Conservation (phyloP, 2,329 filamentous ascomycete genomes). For the Xylariaceae sp. region DNA sequence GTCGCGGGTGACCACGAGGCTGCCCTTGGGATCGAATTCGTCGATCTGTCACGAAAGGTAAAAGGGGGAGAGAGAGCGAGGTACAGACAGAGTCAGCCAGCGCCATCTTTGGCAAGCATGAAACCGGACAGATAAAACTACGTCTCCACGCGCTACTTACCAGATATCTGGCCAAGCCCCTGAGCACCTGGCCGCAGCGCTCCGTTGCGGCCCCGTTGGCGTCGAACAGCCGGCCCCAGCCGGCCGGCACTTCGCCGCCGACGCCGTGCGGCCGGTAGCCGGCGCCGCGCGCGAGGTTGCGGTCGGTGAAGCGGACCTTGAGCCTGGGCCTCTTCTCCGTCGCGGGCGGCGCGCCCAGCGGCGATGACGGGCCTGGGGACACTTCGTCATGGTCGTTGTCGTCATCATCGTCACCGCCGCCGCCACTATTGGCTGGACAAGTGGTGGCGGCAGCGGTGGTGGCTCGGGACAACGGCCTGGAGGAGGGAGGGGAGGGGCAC, state of each 20-base stretch:
- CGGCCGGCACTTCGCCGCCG: slow-evolving; percentile 6
- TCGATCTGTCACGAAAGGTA: too few species aligned
- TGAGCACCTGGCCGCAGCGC: slow-evolving; percentile 62
- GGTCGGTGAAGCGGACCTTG: neutral
- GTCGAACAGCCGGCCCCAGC: slow-evolving; percentile 72
- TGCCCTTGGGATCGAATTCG: slow-evolving; percentile 58
- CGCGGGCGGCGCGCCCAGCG: too few species aligned
- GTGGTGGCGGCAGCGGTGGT: too few species aligned
- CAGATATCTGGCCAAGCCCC: slow-evolving; percentile 66
- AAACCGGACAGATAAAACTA: neutral
- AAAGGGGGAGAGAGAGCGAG: too few species aligned
- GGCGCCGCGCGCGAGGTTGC: neutral
- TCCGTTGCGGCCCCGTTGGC: slow-evolving; percentile 57
- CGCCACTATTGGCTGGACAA: too few species aligned
- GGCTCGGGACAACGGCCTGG: too few species aligned
- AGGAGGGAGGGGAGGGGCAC: too few species aligned
- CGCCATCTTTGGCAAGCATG: neutral
- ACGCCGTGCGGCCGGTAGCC: slow-evolving; percentile 2
- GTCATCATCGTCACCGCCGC: too few species aligned
- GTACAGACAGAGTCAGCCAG: too few species aligned
- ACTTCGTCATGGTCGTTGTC: neutral
- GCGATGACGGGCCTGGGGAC: neutral
- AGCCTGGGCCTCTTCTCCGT: neutral
- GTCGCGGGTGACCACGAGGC: slow-evolving; percentile 64
- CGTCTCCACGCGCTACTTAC: slow-evolving; percentile 35